These are phyloP conservation scores for Rhinocladiella mackenziei DNA, from an alignment of 2,329 filamentous ascomycete species.

Conservation along the genomic window DNA sequence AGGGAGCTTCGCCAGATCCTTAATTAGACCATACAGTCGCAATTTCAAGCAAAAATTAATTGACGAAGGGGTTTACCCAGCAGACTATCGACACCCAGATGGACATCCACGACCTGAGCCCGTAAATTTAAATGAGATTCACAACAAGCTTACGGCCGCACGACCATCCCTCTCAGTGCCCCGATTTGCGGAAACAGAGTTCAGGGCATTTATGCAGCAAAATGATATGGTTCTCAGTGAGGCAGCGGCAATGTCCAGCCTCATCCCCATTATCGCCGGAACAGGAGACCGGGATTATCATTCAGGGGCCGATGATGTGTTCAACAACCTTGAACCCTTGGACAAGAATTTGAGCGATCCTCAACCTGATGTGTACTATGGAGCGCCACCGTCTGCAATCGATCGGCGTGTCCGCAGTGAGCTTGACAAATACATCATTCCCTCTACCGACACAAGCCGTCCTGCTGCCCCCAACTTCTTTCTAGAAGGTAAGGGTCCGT, in stretches of 20 bases:
- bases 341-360: conserved; percentile 12
- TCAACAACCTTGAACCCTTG: conserved; percentile 17
- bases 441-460: conserved; percentile 32
- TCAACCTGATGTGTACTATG: conserved; percentile 19
- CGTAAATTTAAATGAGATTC: conserved; percentile 33
- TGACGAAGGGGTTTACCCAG: conserved; percentile 35
- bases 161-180: conserved; percentile 24
- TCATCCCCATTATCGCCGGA: conserved; percentile 33
- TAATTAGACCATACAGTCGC: conserved; percentile 11
- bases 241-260: conserved; percentile 33
- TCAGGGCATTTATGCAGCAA: conserved; percentile 20
- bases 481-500: conserved; percentile 17
- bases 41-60: conserved; percentile 39
- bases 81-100: conserved; percentile 29
- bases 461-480: conserved; percentile 25
- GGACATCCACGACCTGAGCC: conserved; percentile 27
- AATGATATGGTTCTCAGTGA: conserved; percentile 31
- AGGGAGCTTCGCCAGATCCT: conserved; percentile 4
- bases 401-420: conserved; percentile 24
- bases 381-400: conserved; percentile 10
- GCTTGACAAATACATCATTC: conserved; percentile 17
- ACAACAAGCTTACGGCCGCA: conserved; percentile 1
- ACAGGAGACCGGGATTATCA: conserved; percentile 23
- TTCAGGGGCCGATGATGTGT: conserved; percentile 14
- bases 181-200: conserved; percentile 22